Percentiles rank a stretch among this genome's conserved stretches.
Conservation (phyloP, 345 rosid genomes). For the Punica granatum region DNA sequence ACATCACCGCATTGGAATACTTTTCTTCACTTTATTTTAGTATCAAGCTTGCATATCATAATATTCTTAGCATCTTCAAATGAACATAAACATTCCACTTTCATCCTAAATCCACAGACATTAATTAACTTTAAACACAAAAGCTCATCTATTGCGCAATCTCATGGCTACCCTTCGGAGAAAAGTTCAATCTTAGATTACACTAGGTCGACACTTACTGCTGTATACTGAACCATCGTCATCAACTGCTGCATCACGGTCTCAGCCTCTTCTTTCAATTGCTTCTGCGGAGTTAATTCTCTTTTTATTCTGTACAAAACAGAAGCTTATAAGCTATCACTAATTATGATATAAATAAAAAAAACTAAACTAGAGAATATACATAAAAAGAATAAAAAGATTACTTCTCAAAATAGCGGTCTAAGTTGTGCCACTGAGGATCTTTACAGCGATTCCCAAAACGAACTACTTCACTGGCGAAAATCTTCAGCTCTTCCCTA, state of each 20-base stretch:
- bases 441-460: slow-evolving; percentile 94
- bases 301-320: slow-evolving; percentile 41
- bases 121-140: too few species aligned
- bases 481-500: slow-evolving; percentile 81
- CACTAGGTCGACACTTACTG: slow-evolving; percentile 40
- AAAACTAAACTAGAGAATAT: not conserved
- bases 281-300: slow-evolving; percentile 64
- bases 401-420: slow-evolving; percentile 86
- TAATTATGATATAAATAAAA: not conserved
- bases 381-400: not conserved
- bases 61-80: too few species aligned
- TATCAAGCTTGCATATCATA: too few species aligned
- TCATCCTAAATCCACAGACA: too few species aligned
- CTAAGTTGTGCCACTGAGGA: slow-evolving; percentile 90
- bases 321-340: not conserved
- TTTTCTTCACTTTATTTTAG: not conserved
- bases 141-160: too few species aligned
- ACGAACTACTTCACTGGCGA: slow-evolving; percentile 85
- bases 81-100: too few species aligned
- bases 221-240: slow-evolving; percentile 71
- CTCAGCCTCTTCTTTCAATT: slow-evolving; percentile 64
- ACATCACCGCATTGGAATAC: not conserved
- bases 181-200: not conserved
- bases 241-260: slow-evolving; percentile 48
- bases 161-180: not conserved